phyloP scores from a whole-genome alignment of 2,329 filamentous ascomycete species.

The Scedosporium minutisporum region DNA sequence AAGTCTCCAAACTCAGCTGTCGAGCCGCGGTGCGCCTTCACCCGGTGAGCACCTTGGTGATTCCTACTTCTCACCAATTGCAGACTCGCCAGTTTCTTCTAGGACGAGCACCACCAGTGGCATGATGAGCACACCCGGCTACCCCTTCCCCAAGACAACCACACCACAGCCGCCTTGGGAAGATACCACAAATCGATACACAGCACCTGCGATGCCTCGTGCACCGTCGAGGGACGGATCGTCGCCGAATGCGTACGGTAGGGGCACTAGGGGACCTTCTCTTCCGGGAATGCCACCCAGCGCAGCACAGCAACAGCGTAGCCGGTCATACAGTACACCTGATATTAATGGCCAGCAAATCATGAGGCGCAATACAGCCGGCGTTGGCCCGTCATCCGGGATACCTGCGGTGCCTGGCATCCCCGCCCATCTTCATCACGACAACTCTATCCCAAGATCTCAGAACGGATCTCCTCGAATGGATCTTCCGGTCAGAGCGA shows the following conservation, averaged over 20 bases:
- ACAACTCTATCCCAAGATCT: constrained; percentile 62
- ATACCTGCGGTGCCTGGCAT: constrained; percentile 70
- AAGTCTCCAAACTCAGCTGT: constrained; percentile 55
- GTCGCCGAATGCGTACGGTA: constrained; percentile 54
- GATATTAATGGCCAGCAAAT: constrained; percentile 71
- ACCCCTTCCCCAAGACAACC: constrained; percentile 65
- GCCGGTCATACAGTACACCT: constrained; percentile 88
- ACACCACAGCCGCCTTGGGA: constrained; percentile 61
- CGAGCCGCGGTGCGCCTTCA: constrained; percentile 35
- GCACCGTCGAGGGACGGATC: constrained; percentile 70
- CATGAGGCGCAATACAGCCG: constrained; percentile 36
- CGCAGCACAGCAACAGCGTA: constrained; percentile 57
- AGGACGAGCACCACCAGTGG: constrained; percentile 66
- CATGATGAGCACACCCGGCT: constrained; percentile 50
- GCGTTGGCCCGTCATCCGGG: constrained; percentile 41
- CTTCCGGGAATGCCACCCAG: constrained; percentile 60
- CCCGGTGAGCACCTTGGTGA: constrained; percentile 56
- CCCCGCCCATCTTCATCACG: constrained; percentile 57
- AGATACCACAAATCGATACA: constrained; percentile 68
- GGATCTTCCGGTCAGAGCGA: constrained; percentile 56
- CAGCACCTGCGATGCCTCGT: constrained; percentile 76
- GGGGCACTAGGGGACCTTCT: constrained; percentile 67
- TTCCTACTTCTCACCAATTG: constrained; percentile 87
- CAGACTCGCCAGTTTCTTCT: constrained; percentile 68
- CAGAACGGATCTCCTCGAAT: constrained; percentile 71